Base-by-base conservation (phyloP, 352 stramenopile species). In the Globisporangium irregulare region DNA sequence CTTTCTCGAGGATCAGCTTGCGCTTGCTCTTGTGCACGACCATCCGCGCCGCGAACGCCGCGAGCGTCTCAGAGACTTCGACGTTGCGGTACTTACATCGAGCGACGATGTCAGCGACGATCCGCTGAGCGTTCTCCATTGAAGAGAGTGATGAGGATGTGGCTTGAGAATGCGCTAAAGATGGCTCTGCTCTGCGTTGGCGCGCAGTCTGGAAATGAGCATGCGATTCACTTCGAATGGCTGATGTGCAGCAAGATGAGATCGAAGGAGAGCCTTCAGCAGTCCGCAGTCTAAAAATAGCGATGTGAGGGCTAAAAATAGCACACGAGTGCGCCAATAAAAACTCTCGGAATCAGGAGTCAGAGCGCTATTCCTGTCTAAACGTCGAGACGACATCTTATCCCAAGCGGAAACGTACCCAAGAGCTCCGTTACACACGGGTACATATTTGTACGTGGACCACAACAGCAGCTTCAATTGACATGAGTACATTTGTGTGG, bases 31-130 rank as follows among this genome's bases (percentile, higher is more conserved):
- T 73, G 67, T 92, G 82, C 55, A 94, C 78, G 18, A 93, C 72
- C 68, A 92, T 83, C 20, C 79, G 79, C 10, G 73, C 84, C 10
- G 93, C 82, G 68, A 97, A 97, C 1, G 92, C 92, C 3, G 90
- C 92, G 43, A 97, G 80, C 43, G 92, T 94, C 72, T 97, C 87
- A 14, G 90, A 94, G 12, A 97, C 89, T 8, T 87, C 80, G 4
- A 95, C 77, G n/a, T 86, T 82, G 46, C 83, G 75, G 66, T 84
- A 93, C 60, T 83, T 82, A 70, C 86, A 91, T 54, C 84, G 78
- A 56, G 86, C 81, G 8, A 93, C 79, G 43, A 94, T 89, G 65
- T 94, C 84, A 10, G 77, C 71, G 4, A 94, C 81, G 57, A 94
- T 78, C 8, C 77, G 78, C 69, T 87, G 79, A 8, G 84, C 80